phyloP scores from a whole-genome alignment of 2,329 filamentous ascomycete genomes.

The Aureobasidium melanogenum region DNA sequence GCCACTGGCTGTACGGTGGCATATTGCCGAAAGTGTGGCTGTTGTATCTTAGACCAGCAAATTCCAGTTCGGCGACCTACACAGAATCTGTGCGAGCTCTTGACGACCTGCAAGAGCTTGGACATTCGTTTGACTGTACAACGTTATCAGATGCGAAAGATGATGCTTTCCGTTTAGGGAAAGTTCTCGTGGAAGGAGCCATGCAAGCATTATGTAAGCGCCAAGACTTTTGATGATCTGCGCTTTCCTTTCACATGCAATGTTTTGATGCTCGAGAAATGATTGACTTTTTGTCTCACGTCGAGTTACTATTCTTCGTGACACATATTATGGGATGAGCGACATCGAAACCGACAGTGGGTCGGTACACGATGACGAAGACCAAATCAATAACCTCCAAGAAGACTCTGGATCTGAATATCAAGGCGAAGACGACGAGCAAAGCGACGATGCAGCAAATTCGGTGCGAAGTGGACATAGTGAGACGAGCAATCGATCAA shows the following conservation, averaged over 20 bases:
- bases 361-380: not conserved
- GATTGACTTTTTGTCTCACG: not conserved
- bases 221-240: not conserved
- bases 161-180: not conserved
- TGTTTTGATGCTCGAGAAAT: not conserved
- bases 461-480: not conserved
- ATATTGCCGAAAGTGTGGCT: not conserved
- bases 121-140: not conserved
- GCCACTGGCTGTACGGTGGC: not conserved
- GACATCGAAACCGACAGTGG: not conserved
- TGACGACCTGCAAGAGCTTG: not conserved
- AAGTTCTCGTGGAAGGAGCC: not conserved
- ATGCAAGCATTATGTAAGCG: constrained; percentile 1
- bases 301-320: not conserved
- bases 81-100: not conserved
- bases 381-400: not conserved
- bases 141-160: not conserved
- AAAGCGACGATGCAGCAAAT: not conserved
- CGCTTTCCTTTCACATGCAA: not conserved
- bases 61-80: not conserved
- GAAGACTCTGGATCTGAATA: constrained; percentile 5
- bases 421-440: not conserved
- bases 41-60: no score
- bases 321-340: constrained; percentile 8
- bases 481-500: not conserved